Conservation (phyloP, 2,329 filamentous ascomycete species). For the Monosporascus sp. region DNA sequence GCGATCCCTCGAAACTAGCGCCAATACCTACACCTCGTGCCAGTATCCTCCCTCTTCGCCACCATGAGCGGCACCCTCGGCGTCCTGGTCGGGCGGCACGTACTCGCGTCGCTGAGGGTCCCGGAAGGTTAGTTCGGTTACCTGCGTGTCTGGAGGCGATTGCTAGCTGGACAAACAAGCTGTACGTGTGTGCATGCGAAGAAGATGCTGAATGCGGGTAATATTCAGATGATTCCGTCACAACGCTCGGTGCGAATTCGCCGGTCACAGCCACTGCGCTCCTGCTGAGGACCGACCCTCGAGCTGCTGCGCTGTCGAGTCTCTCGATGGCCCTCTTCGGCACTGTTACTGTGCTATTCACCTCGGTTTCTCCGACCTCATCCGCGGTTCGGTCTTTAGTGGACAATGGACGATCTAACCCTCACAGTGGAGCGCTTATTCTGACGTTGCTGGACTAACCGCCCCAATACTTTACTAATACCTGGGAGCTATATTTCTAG, state of each 20-base stretch:
- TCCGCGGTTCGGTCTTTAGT: conserved; percentile 43
- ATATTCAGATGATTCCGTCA: conserved; percentile 54
- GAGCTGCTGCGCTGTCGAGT: conserved; percentile 54
- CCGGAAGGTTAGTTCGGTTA: conserved; percentile 39
- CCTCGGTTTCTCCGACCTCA: conserved; percentile 50
- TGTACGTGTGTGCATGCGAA: background rate
- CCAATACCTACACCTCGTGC: conserved; percentile 52
- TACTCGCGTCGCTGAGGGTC: conserved; percentile 45
- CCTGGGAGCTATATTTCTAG: no score
- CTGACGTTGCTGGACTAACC: no score
- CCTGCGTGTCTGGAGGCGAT: no score
- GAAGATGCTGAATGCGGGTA: background rate
- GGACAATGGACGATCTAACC: conserved; percentile 25
- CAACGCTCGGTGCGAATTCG: conserved; percentile 55
- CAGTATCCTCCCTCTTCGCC: conserved; percentile 49
- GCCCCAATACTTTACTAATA: no score
- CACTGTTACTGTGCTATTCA: conserved; percentile 53
- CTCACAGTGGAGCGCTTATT: no score
- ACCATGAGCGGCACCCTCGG: conserved; percentile 57
- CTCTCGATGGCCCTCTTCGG: conserved; percentile 58
- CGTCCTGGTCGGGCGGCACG: conserved; percentile 46
- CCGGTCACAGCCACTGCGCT: conserved; percentile 55
- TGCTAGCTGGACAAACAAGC: no score
- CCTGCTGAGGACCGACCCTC: conserved; percentile 49
- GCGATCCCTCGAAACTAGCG: conserved; percentile 43